phyloP scores from a whole-genome alignment of 768 basidiomycete genomes.

The Infundibulicybe gibba region DNA sequence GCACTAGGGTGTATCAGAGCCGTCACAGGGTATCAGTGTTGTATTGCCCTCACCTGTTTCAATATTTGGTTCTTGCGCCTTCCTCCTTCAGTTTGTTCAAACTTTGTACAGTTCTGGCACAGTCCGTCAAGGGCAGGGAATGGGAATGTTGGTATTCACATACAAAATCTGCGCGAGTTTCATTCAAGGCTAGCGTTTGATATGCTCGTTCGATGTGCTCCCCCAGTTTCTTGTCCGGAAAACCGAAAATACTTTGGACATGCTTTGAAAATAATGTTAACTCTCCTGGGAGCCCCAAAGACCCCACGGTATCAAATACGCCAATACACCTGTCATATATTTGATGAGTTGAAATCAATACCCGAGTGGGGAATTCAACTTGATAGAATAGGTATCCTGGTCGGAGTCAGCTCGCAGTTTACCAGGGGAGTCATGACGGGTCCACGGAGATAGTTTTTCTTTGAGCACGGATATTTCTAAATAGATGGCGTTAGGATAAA shows the following conservation, averaged over 20 bases:
- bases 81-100: conserved; percentile 53
- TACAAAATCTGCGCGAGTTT: conserved; percentile 67
- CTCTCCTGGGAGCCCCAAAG: conserved; percentile 68
- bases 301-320: conserved; percentile 78
- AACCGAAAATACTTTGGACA: conserved; percentile 56
- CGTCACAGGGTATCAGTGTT: not conserved
- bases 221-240: conserved; percentile 56
- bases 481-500: conserved; percentile 11
- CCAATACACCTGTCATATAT: conserved; percentile 51
- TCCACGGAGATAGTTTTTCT: conserved; percentile 51
- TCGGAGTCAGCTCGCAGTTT: conserved; percentile 26
- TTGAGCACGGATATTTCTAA: conserved; percentile 36
- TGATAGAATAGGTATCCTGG: conserved; percentile 51
- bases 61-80: conserved; percentile 52
- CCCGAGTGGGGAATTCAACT: conserved; percentile 33
- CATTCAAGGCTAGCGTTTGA: conserved; percentile 69
- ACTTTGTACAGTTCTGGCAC: conserved; percentile 55
- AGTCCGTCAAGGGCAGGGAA: not conserved
- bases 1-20: conserved; percentile 34
- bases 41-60: conserved; percentile 45
- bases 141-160: conserved; percentile 13
- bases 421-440: conserved; percentile 38
- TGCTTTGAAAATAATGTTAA: conserved; percentile 41
- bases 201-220: conserved; percentile 62
- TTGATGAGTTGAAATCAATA: not conserved